Evolutionary conservation across 1,284 basidiomycete species (phyloP).

Genomic region (Ustilago loliicola): DNA sequence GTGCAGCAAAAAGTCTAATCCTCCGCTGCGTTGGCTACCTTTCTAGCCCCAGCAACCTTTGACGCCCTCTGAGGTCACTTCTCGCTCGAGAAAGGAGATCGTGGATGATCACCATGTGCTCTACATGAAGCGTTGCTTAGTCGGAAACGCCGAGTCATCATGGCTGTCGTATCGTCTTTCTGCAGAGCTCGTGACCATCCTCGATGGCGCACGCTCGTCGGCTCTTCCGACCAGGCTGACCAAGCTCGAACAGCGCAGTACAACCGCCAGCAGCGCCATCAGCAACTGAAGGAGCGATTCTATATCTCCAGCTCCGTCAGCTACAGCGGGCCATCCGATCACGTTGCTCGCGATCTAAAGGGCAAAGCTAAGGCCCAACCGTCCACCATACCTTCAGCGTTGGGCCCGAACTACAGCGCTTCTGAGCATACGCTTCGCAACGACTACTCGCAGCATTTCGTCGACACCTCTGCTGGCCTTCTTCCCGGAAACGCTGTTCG

Average conservation of each 20-base stretch:
- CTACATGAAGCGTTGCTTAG: neutral
- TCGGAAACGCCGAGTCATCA: neutral
- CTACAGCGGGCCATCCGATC: neutral
- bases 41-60: neutral
- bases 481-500: conserved; percentile 65
- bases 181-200: conserved; percentile 33
- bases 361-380: conserved; percentile 17
- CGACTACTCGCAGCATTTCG: conserved; percentile 91
- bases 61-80: neutral
- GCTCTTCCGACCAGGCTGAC: neutral
- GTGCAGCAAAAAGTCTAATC: conserved; percentile 3
- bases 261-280: conserved; percentile 9
- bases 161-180: conserved; percentile 13
- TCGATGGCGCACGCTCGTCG: conserved; percentile 36
- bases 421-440: conserved; percentile 95
- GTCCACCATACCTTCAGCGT: conserved; percentile 2
- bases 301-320: neutral
- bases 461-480: conserved; percentile 73
- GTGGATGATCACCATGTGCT: neutral
- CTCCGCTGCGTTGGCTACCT: neutral
- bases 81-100: neutral
- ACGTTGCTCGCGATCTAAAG: conserved; percentile 5
- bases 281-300: conserved; percentile 18
- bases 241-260: conserved; percentile 8
- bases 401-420: conserved; percentile 71